Conservation (phyloP, 495 filamentous ascomycete genomes). For the Penicillium manginii region DNA sequence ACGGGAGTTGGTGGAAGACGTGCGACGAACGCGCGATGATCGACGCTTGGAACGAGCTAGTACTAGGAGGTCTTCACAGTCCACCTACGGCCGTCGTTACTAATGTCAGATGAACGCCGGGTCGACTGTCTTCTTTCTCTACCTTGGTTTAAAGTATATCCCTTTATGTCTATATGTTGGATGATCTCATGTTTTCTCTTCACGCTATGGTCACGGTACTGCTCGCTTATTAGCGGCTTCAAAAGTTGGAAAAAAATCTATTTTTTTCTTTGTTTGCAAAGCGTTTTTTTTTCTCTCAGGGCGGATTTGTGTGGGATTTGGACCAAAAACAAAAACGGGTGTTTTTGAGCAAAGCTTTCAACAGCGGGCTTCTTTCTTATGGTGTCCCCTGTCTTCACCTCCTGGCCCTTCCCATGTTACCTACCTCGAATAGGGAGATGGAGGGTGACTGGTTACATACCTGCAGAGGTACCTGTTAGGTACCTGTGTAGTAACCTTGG, state of each 20-base stretch:
- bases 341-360: conserved; percentile 19
- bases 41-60: conserved; percentile 44
- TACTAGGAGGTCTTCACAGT: conserved; percentile 45
- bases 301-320: conserved; percentile 19
- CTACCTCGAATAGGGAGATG: conserved; percentile 6
- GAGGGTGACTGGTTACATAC: background rate
- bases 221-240: background rate
- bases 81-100: conserved; percentile 36
- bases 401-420: background rate
- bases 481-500: background rate
- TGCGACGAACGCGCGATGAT: conserved; percentile 36
- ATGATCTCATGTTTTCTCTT: conserved; percentile 1
- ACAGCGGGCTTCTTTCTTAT: background rate
- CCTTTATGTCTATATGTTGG: background rate
- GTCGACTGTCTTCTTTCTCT: conserved; percentile 4
- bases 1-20: conserved; percentile 38
- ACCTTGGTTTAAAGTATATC: background rate
- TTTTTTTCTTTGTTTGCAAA: conserved; percentile 13
- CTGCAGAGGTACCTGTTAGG: too few relatives aligned
- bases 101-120: background rate
- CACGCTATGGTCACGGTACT: background rate
- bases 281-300: conserved; percentile 11
- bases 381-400: background rate
- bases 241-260: conserved; percentile 27
- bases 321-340: conserved; percentile 18